A percentile compares a stretch with the other conserved stretches of the same genome.
These are phyloP conservation scores for Mariannaea elegans DNA, from an alignment of 2,329 filamentous ascomycete species.

Conservation along the genomic window DNA sequence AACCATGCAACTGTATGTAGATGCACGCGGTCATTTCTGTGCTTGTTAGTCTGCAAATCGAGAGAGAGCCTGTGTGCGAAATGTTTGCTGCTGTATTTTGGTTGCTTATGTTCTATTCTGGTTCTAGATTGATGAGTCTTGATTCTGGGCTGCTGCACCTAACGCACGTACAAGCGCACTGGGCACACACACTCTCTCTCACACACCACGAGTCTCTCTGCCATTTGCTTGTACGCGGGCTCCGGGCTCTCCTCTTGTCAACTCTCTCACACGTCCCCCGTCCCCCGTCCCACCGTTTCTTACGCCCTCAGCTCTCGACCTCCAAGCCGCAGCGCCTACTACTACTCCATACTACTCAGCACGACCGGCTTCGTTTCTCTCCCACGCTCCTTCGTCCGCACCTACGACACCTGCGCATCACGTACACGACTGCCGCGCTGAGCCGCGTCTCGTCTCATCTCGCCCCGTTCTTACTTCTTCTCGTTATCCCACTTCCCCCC, in stretches of 20 bases:
- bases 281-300: constrained; percentile 12
- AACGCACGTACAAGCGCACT: not conserved
- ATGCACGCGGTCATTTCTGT: not conserved
- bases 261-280: constrained; percentile 30
- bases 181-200: constrained; percentile 3
- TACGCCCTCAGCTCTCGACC: constrained; percentile 37
- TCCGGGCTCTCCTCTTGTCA: constrained; percentile 5
- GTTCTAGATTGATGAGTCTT: not conserved
- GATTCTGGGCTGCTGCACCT: constrained; percentile 4
- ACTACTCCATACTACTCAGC: constrained; percentile 38
- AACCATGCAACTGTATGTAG: not conserved
- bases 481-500: constrained; percentile 23
- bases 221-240: not conserved
- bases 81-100: not conserved
- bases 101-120: not conserved
- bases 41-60: too few relatives aligned
- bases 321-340: constrained; percentile 34
- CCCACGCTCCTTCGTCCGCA: constrained; percentile 40
- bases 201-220: not conserved
- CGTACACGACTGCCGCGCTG: constrained; percentile 37
- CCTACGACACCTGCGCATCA: constrained; percentile 21
- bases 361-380: constrained; percentile 43
- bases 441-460: constrained; percentile 37
- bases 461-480: constrained; percentile 26
- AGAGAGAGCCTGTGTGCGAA: not conserved